Conservation (phyloP, 805 yeast species). For the Monosporozyma aquatica region DNA sequence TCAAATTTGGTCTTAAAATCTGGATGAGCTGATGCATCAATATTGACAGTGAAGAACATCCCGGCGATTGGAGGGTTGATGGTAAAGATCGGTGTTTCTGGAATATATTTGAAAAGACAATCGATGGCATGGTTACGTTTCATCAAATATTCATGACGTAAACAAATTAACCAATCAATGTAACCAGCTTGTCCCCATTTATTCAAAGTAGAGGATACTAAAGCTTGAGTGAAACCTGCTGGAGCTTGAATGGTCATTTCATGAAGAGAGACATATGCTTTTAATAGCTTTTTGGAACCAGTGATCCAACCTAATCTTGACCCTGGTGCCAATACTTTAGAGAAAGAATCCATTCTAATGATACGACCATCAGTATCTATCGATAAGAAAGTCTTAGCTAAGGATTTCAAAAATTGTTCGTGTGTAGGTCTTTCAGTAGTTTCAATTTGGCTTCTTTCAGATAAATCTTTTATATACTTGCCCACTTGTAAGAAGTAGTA, state of each 20-base stretch:
- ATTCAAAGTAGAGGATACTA: conserved; percentile 59
- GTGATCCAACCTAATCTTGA: conserved; percentile 83
- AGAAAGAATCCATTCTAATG: conserved; percentile 78
- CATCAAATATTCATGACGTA: conserved; percentile 72
- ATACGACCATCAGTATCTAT: conserved; percentile 85
- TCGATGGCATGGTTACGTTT: conserved; percentile 85
- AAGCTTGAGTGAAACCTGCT: conserved; percentile 69
- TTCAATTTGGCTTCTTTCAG: conserved; percentile 22
- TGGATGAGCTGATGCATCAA: conserved; percentile 78
- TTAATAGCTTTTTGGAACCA: conserved; percentile 55
- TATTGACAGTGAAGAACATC: conserved; percentile 68
- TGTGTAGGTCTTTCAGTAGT: conserved; percentile 33
- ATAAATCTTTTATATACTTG: conserved; percentile 44
- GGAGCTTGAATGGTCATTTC: conserved; percentile 78
- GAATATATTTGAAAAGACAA: conserved; percentile 50
- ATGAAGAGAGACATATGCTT: conserved; percentile 59
- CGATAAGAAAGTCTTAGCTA: conserved; percentile 68
- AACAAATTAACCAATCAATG: conserved; percentile 80
- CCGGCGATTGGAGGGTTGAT: conserved; percentile 69
- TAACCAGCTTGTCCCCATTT: conserved; percentile 90
- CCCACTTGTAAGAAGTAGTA: conserved; percentile 96
- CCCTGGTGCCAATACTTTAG: conserved; percentile 91
- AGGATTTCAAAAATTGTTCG: conserved; percentile 53
- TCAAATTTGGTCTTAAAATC: conserved; percentile 48
- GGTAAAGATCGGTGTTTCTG: conserved; percentile 23